Evolutionary conservation across 257 asterid species (phyloP), one percentile per base, ranked within the genome.

Genomic region (Coffea eugenioides): DNA sequence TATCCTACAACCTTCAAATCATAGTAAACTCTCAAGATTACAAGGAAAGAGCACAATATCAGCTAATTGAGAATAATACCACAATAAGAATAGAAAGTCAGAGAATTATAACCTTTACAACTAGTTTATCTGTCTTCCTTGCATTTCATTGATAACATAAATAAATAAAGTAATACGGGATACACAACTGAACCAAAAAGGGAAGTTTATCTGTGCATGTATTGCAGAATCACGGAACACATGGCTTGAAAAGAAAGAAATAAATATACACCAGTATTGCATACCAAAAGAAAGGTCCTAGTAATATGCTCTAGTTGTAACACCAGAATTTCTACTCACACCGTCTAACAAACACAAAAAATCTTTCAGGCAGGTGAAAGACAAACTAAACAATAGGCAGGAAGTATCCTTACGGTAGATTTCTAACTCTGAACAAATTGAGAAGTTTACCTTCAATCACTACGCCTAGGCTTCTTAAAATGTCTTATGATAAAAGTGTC

Each of bases 401-500:
- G 80, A 71, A 65, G 67, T 56, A 36, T 81, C 61, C 59, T 76
- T 81, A 45, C 66, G 43, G 59, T 43, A 59, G 56, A 74, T 61
- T 71, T 77, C 78, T 65, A 46, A 72, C 64, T 54, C 76, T 57
- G 62, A 56, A 80, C 43, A 46, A 77, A 45, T 16, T 81, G 14
- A 56, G 71, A 65, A 45, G 23, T 62, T 76, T 73, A 75, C 90
- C 88, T 88, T 87, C 85, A 93, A 74, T 88, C 86, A n/a, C 43
- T 79, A 67, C 87, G 90, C 78, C 90, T 87, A 49, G 91, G 88
- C 89, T 69, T 88, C 84, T 92, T 85, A 85, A 96, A 92, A 87
- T 96, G 98, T 84, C 90, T 86, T 82, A 96, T 89, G 80, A 96
- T 94, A 75, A 96, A 96, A 88, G 90, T 92, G 80, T 94, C 97